A percentile compares a stretch with the other conserved stretches of the same genome.
These are phyloP conservation scores for Neonectria ditissima DNA, from an alignment of 2,329 filamentous ascomycete genomes.

Conservation along the genomic window DNA sequence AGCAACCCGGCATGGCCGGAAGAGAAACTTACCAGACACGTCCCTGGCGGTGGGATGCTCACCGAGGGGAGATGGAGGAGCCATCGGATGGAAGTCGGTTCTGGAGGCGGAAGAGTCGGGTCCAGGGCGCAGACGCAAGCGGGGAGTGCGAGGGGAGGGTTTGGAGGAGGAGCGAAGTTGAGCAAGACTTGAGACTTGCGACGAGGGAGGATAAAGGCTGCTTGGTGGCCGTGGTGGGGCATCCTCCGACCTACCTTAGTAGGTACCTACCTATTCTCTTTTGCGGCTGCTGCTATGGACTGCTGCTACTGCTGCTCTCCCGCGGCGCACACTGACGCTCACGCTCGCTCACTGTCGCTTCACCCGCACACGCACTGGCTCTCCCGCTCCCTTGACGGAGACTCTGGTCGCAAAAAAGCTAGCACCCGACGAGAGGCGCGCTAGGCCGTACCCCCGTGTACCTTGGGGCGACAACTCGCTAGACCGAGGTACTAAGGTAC, in stretches of 20 bases:
- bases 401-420: constrained; percentile 19
- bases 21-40: constrained; percentile 41
- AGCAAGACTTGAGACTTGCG: constrained; percentile 44
- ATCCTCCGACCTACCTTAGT: constrained; percentile 24
- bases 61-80: constrained; percentile 33
- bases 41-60: constrained; percentile 37
- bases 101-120: constrained; percentile 24
- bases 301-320: constrained; percentile 10
- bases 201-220: constrained; percentile 45
- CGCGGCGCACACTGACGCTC: constrained; percentile 3
- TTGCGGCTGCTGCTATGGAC: too few relatives aligned
- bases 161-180: constrained; percentile 38
- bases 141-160: constrained; percentile 31
- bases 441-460: constrained; percentile 17
- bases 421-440: constrained; percentile 21
- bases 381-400: constrained; percentile 4
- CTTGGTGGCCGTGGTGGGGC: constrained; percentile 43
- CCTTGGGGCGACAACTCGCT: constrained; percentile 1
- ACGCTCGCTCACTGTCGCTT: neutral
- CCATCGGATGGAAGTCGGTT: constrained; percentile 35
- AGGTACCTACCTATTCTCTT: constrained; percentile 19
- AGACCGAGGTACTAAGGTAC: too few relatives aligned
- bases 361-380: neutral
- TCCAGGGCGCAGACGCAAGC: constrained; percentile 26
- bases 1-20: constrained; percentile 42